phyloP scores from a whole-genome alignment of 148 eudicot species.

The Rheum nobile region DNA sequence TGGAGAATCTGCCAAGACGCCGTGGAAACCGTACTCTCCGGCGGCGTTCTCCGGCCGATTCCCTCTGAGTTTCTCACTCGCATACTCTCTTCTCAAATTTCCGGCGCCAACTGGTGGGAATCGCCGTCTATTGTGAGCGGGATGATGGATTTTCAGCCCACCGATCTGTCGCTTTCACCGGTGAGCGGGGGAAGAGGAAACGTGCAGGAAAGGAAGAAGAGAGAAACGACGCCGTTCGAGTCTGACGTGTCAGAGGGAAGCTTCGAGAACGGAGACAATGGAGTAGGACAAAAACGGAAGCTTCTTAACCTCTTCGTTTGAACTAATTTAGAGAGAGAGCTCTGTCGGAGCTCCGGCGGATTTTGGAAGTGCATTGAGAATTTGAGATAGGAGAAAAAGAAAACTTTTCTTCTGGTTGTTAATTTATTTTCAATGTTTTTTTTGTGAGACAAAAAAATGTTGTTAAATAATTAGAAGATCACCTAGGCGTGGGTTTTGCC shows the following conservation, averaged over 20 bases:
- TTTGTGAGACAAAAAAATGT: not conserved
- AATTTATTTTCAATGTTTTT: not conserved
- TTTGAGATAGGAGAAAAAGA: not conserved
- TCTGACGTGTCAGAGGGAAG: constrained; percentile 18
- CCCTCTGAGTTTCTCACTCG: constrained; percentile 3
- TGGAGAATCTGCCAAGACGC: constrained; percentile 45
- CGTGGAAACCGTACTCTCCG: constrained; percentile 37
- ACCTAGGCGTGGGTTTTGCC: not conserved
- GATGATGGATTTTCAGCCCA: not conserved
- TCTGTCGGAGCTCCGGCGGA: constrained; percentile 1
- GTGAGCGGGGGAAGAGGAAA: not conserved
- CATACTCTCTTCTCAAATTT: not conserved
- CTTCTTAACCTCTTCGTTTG: constrained; percentile 48
- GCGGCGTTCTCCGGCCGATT: constrained; percentile 27
- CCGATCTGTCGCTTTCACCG: not conserved
- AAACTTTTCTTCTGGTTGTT: not conserved
- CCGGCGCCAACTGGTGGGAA: not conserved
- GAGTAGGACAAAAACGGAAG: constrained; percentile 26
- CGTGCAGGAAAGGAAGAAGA: not conserved
- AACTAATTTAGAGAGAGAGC: not conserved
- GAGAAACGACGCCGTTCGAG: constrained; percentile 21
- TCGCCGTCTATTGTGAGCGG: not conserved
- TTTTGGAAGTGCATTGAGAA: constrained; percentile 3
- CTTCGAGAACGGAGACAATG: constrained; percentile 10
- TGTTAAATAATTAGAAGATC: not conserved